A percentile compares a stretch with the other conserved stretches of the same genome.
These are phyloP conservation scores for Hymenochaete sp. DNA, from an alignment of 1,284 basidiomycete species.

Conservation along the genomic window DNA sequence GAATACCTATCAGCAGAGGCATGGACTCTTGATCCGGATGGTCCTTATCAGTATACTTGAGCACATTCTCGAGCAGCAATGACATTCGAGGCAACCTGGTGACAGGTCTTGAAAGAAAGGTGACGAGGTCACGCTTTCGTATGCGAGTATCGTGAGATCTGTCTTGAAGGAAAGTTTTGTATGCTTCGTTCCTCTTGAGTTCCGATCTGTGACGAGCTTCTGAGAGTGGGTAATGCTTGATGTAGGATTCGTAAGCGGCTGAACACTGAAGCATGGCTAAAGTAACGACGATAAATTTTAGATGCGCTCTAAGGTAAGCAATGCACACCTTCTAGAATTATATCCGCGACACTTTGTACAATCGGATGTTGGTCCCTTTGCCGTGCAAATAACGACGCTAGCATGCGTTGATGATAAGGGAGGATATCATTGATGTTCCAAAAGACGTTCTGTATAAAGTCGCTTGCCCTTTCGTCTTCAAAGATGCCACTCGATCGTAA, in stretches of 20 bases:
- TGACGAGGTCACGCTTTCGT: slow-evolving; percentile 68
- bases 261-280: slow-evolving; percentile 41
- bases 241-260: slow-evolving; percentile 63
- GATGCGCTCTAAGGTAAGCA: background rate
- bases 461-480: slow-evolving; percentile 37
- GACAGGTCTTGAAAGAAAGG: slow-evolving; percentile 74
- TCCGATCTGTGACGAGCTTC: slow-evolving; percentile 72
- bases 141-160: slow-evolving; percentile 58
- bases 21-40: slow-evolving; percentile 64
- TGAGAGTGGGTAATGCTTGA: slow-evolving; percentile 77
- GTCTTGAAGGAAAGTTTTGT: slow-evolving; percentile 56
- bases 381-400: slow-evolving; percentile 58
- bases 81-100: slow-evolving; percentile 72
- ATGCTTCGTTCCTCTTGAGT: slow-evolving; percentile 52
- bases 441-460: slow-evolving; percentile 68
- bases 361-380: slow-evolving; percentile 76
- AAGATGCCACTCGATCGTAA: slow-evolving; percentile 48
- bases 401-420: slow-evolving; percentile 53
- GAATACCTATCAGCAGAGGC: slow-evolving; percentile 52
- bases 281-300: slow-evolving; percentile 1
- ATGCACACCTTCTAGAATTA: slow-evolving; percentile 58
- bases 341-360: slow-evolving; percentile 67
- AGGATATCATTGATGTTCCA: slow-evolving; percentile 61
- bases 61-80: slow-evolving; percentile 61
- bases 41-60: slow-evolving; percentile 51